These are phyloP conservation scores for Priceomyces haplophilus DNA, from an alignment of 805 yeast species.

Conservation along the genomic window DNA sequence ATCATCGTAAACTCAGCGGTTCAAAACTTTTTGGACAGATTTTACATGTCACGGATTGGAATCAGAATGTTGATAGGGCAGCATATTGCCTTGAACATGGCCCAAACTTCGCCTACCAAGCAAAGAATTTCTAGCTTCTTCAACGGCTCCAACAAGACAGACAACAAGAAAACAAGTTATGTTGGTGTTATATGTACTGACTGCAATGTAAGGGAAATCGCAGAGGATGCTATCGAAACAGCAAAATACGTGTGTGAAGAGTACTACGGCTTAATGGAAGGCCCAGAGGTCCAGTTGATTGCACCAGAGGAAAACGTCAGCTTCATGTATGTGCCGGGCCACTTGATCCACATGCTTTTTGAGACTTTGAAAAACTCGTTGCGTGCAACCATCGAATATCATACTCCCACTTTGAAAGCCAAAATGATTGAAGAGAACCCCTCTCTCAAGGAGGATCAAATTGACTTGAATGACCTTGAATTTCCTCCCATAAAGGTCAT, in stretches of 20 bases:
- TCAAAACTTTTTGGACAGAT: slow-evolving; percentile 78
- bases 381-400: slow-evolving; percentile 85
- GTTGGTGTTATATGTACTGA: slow-evolving; percentile 88
- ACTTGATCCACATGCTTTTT: slow-evolving; percentile 84
- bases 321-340: slow-evolving; percentile 93
- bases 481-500: slow-evolving; percentile 85
- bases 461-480: slow-evolving; percentile 57
- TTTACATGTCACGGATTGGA: slow-evolving; percentile 88
- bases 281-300: slow-evolving; percentile 77
- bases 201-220: slow-evolving; percentile 79
- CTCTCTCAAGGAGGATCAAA: slow-evolving; percentile 30
- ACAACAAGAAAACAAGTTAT: slow-evolving; percentile 47
- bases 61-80: slow-evolving; percentile 94
- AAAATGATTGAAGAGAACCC: slow-evolving; percentile 42
- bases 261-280: slow-evolving; percentile 81
- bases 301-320: slow-evolving; percentile 68
- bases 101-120: slow-evolving; percentile 47
- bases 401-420: slow-evolving; percentile 48
- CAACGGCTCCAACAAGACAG: slow-evolving; percentile 24
- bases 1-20: slow-evolving; percentile 64
- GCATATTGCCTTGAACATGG: slow-evolving; percentile 77
- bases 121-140: slow-evolving; percentile 34
- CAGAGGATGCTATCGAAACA: slow-evolving; percentile 84
- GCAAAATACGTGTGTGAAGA: slow-evolving; percentile 90
- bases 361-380: slow-evolving; percentile 84